phyloP scores from a whole-genome alignment of 208 protist genomes.

The Leishmania arabica region DNA sequence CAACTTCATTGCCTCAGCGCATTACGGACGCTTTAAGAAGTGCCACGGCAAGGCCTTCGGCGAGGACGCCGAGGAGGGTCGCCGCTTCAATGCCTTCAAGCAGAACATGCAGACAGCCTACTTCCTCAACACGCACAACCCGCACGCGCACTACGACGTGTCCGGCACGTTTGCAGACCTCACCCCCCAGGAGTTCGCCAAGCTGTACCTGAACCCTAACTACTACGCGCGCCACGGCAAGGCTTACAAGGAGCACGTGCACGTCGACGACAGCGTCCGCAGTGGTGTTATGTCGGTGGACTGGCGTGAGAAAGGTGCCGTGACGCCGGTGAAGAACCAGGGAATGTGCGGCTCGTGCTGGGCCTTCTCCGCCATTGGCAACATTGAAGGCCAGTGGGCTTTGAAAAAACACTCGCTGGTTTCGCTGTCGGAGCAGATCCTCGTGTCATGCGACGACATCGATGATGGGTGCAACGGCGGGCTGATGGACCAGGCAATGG shows the following conservation, averaged over 20 bases:
- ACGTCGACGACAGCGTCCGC: constrained; percentile 13
- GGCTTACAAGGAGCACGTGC: constrained; percentile 8
- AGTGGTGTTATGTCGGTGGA: constrained; percentile 36
- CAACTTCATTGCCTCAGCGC: constrained; percentile 16
- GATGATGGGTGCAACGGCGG: constrained; percentile 93
- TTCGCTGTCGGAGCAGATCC: constrained; percentile 93
- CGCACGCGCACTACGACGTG: constrained; percentile 56
- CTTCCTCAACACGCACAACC: constrained; percentile 46
- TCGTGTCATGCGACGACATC: constrained; percentile 93
- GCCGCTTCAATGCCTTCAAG: constrained; percentile 57
- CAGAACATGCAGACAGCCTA: constrained; percentile 54
- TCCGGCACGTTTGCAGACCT: constrained; percentile 54
- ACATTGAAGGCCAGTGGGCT: constrained; percentile 85
- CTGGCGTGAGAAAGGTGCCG: constrained; percentile 86
- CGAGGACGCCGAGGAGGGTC: constrained; percentile 46
- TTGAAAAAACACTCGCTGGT: constrained; percentile 57
- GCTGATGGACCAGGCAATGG: constrained; percentile 85
- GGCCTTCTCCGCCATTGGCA: constrained; percentile 95
- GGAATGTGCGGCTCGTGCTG: constrained; percentile 96
- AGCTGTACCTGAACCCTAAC: constrained; percentile 36
- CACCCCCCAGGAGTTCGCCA: constrained; percentile 52
- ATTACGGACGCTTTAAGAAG: constrained; percentile 77
- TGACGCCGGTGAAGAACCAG: constrained; percentile 96
- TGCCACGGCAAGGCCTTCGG: constrained; percentile 68
- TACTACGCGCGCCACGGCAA: constrained; percentile 19